Evolutionary conservation across 441 rosid species (phyloP), one percentile per base, ranked within the genome.

Genomic region (Lepidium campestre): DNA sequence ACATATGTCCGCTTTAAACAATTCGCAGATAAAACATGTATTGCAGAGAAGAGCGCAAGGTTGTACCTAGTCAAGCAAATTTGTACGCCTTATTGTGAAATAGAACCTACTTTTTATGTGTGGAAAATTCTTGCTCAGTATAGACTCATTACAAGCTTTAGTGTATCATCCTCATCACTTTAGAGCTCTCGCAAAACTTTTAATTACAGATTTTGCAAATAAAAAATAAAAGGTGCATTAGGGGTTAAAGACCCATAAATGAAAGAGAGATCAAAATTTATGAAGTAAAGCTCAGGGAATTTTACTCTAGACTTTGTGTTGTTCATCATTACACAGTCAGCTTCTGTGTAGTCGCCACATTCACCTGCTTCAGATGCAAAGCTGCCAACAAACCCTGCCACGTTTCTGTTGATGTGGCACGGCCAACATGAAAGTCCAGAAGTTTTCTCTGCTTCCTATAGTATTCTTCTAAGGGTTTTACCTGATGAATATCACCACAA

Each of bases 381-480:
- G 90, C 95, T 29, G 86, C 86, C 82, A 93, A 79, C 79, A 93
- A 79, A 32, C 96, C 88, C 31, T 78, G 84, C 98, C 97, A 93
- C 34, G 90, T 78, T 70, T 87, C 96, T 49, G 83, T 86, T 32
- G 78, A 62, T 5, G 93, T 83, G 19, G 85, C 90, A 69, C 68
- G 80, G 7, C 79, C 82, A 32, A 81, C 85, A 62, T 86, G 84
- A 75, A 87, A 82, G 79, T 93, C 86, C 1, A 93, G 59, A 52
- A 93, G 91, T 70, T 91, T 91, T 81, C 79, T 81, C 71, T 89
- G 91, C 71, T 78, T 85, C 67, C 70, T 71, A 75, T 93, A 93
- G 81, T 93, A 89, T n/a, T 87, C 96, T 85, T 93, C 96, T 79
- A 91, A 57, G 66, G 85, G 80, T 71, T 86, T 86, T 18, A 79